Percentiles rank a stretch among this genome's conserved stretches.
phyloP scores from a whole-genome alignment of 176 grass and related monocot species.

The Dactylis glomerata region DNA sequence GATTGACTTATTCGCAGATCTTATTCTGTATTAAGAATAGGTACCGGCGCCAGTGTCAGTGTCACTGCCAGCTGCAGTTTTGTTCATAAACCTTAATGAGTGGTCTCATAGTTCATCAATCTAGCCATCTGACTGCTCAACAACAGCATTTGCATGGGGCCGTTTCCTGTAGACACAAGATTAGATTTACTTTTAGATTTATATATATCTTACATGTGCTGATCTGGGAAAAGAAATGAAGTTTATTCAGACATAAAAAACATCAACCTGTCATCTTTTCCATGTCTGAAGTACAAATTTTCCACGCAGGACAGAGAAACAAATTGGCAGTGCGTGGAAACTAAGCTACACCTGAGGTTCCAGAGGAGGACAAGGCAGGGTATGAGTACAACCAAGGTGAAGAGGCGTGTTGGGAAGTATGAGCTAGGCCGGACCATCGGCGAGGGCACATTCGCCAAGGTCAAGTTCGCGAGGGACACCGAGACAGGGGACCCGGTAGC shows the following conservation, averaged over 20 bases:
- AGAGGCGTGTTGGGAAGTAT: conserved; percentile 95
- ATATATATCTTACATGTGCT: neutral
- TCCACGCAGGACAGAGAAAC: conserved; percentile 34
- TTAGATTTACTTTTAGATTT: neutral
- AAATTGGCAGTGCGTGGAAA: neutral
- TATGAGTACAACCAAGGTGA: conserved; percentile 81
- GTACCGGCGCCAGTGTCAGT: neutral
- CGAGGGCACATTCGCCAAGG: conserved; percentile 92
- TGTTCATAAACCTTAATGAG: neutral
- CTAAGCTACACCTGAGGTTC: neutral
- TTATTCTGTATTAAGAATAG: neutral
- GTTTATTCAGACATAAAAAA: neutral
- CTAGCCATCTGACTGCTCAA: neutral
- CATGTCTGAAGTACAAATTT: neutral
- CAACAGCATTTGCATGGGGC: neutral
- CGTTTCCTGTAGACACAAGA: neutral
- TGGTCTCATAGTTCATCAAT: neutral
- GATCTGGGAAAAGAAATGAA: neutral
- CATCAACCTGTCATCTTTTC: neutral
- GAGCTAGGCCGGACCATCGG: conserved; percentile 93
- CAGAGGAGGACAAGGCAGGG: conserved; percentile 6
- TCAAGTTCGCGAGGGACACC: conserved; percentile 72
- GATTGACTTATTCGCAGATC: neutral
- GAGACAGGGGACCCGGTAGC: conserved; percentile 70
- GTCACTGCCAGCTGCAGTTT: neutral